These are phyloP conservation scores for Ophiostoma montium DNA, from an alignment of 2,329 filamentous ascomycete species.

Conservation along the genomic window DNA sequence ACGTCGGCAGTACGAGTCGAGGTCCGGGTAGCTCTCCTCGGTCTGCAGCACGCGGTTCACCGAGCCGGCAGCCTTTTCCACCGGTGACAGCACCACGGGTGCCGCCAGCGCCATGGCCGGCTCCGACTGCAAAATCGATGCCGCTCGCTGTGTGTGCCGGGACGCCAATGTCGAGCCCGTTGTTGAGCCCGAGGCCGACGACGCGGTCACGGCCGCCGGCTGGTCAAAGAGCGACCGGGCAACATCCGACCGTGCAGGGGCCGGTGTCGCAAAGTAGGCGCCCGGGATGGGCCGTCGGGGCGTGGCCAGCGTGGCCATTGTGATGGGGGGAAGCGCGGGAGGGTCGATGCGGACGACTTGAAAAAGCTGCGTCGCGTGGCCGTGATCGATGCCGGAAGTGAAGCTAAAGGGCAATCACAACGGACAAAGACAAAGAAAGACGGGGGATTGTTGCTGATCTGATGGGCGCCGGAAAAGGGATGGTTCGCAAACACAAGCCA, in stretches of 20 bases:
- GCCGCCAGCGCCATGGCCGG: conserved; percentile 31
- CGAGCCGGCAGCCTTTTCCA: conserved; percentile 67
- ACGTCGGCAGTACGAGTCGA: conserved; percentile 84
- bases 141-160: neutral
- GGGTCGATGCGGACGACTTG: neutral
- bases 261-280: conserved; percentile 63
- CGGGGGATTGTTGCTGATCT: no score
- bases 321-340: neutral
- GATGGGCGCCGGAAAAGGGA: neutral
- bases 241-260: conserved; percentile 34
- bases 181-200: neutral
- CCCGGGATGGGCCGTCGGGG: conserved; percentile 62
- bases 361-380: neutral
- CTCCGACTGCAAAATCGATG: conserved; percentile 16
- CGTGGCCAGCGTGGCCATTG: conserved; percentile 30
- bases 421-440: neutral
- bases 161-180: neutral
- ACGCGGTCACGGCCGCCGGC: conserved; percentile 10
- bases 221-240: conserved; percentile 37
- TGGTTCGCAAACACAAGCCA: neutral
- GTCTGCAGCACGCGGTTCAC: conserved; percentile 65
- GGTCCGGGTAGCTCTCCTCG: conserved; percentile 72
- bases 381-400: neutral
- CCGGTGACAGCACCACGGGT: conserved; percentile 26
- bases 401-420: neutral